phyloP scores from a whole-genome alignment of 1,284 basidiomycete genomes.

The Rhodofomes roseus region DNA sequence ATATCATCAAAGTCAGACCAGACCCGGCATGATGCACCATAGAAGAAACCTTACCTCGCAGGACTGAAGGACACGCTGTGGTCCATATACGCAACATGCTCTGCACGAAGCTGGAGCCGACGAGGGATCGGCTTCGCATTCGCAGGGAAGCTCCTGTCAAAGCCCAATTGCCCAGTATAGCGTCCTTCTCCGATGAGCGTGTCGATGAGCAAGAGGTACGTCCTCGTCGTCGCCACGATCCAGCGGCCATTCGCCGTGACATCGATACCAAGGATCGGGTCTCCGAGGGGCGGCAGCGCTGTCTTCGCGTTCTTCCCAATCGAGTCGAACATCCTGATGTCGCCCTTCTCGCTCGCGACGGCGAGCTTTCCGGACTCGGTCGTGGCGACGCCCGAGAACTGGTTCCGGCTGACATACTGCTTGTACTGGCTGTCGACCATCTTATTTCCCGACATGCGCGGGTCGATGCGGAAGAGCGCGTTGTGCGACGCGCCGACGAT shows the following conservation, averaged over 20 bases:
- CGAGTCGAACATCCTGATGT: constrained; percentile 92
- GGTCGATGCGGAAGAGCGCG: constrained; percentile 96
- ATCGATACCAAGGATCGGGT: constrained; percentile 94
- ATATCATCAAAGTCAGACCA: background rate
- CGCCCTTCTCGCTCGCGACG: constrained; percentile 95
- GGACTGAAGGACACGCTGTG: constrained; percentile 88
- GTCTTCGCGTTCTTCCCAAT: constrained; percentile 99
- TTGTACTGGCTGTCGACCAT: constrained; percentile 95
- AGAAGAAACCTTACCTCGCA: constrained; percentile 57
- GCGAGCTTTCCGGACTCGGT: constrained; percentile 87
- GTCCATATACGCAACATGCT: constrained; percentile 96
- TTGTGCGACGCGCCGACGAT: constrained; percentile 93
- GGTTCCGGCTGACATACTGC: constrained; percentile 94
- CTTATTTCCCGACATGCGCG: constrained; percentile 87
- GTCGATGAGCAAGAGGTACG: constrained; percentile 93
- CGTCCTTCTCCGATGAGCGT: constrained; percentile 91
- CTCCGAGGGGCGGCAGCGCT: constrained; percentile 92
- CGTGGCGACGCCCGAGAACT: constrained; percentile 92
- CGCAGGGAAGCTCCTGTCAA: constrained; percentile 95
- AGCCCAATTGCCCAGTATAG: constrained; percentile 85
- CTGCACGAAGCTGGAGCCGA: constrained; percentile 84
- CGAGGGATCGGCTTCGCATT: constrained; percentile 90
- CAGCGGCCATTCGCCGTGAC: constrained; percentile 93
- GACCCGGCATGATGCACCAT: background rate
- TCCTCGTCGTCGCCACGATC: constrained; percentile 95